Base-by-base conservation (phyloP, 805 yeast species). In the Candida nanaspora region DNA sequence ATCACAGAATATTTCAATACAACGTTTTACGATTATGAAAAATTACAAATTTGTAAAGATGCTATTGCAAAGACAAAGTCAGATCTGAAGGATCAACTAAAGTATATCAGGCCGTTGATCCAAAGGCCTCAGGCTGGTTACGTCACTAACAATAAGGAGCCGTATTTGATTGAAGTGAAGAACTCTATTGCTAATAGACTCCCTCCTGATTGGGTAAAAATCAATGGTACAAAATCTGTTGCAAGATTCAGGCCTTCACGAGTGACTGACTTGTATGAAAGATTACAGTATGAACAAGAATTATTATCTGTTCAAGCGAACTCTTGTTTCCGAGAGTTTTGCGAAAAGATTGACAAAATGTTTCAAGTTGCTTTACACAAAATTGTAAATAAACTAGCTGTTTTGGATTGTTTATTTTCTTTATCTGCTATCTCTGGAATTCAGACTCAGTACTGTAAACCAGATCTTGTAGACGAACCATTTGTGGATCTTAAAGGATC, bases 131-230 rank as follows among this genome's bases (percentile, higher is more conserved):
- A 72, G 31, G 54, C 83, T 40, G 63, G 70, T 18, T 87, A 67
- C 50, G 65, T 68, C 22, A 70, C 79, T 13, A 78, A 74, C 41
- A 69, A 74, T 38, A 80, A 78, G 39, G 84, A 82, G 18, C 82
- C 86, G 2, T 84, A 81, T 52, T 63, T 89, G 37, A 70, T 93
- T 19, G 96, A 89, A 51, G 80, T 91, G 0, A 65, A 86, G 34
- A 79, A 80, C 46, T 61, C 72, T 11, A 74, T 74, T 34, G 66
- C 72, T 2, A 74, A 73, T 33, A 59, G 63, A 1, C 59, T 89
- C 2, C 98, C 98, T 0, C 50, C 64, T 2, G 78, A 76, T 39
- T 91, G 96, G 96, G 62, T 82, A 11, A 82, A 86, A 49, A 74
- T 85, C 22, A 82, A 76, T 50, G 82, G 82, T 8, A 74, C 94